Percentiles rank a stretch among this genome's conserved stretches.
Conservation (phyloP, 768 basidiomycete genomes). For the Saitozyma sp. region DNA sequence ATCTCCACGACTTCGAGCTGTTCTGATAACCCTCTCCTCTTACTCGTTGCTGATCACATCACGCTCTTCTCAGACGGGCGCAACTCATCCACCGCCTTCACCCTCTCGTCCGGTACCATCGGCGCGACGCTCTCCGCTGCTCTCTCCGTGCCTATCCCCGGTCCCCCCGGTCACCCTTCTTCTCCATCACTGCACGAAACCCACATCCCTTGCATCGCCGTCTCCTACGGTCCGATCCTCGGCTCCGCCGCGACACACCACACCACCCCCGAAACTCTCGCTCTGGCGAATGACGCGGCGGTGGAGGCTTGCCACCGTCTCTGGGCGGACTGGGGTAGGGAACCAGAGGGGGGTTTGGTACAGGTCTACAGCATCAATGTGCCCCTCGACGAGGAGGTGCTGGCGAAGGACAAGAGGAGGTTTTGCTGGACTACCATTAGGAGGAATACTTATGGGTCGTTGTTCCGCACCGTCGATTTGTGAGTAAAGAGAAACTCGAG, state of each 20-base stretch:
- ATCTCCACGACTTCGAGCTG: too few species aligned
- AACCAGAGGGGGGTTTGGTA: constrained; percentile 52
- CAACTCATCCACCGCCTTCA: constrained; percentile 70
- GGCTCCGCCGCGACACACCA: constrained; percentile 58
- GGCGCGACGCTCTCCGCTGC: constrained; percentile 81
- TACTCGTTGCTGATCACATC: not conserved
- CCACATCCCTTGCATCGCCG: constrained; percentile 68
- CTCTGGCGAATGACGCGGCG: constrained; percentile 73
- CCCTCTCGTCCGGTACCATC: constrained; percentile 86
- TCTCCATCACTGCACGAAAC: not conserved
- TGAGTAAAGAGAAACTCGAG: too few species aligned
- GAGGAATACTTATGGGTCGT: too few species aligned
- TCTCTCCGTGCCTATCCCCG: constrained; percentile 53
- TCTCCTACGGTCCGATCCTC: constrained; percentile 80
- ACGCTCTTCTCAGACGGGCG: constrained; percentile 43
- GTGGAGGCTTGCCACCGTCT: constrained; percentile 69
- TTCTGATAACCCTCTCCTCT: not conserved
- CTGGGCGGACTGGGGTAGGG: constrained; percentile 82
- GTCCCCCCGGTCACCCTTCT: constrained; percentile 19
- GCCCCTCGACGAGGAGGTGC: constrained; percentile 69
- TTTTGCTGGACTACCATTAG: constrained; percentile 66
- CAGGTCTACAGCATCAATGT: constrained; percentile 65
- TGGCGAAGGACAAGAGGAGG: constrained; percentile 63
- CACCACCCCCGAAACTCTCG: constrained; percentile 58
- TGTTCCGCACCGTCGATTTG: too few species aligned